Evolutionary conservation across 2,329 filamentous ascomycete species (phyloP).

Genomic region (Aspergillus amoenus): DNA sequence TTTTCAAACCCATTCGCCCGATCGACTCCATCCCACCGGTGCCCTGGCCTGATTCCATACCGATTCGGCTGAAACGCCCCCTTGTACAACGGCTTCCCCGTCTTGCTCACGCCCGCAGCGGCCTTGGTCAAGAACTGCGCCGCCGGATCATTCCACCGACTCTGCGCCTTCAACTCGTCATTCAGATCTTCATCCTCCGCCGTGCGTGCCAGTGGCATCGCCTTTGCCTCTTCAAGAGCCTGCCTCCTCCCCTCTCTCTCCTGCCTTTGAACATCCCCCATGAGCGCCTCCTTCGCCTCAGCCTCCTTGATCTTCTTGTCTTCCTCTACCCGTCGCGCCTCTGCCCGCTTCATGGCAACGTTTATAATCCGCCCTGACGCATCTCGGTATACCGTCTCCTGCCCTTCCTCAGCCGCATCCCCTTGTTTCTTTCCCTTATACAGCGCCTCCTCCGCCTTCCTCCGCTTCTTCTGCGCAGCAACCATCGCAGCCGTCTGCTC

Average conservation of each 20-base stretch:
- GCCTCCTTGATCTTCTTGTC: conserved; percentile 65
- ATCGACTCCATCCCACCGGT: conserved; percentile 97
- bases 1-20: conserved; percentile 89
- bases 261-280: conserved; percentile 80
- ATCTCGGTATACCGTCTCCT: conserved; percentile 92
- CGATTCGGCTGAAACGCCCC: conserved; percentile 84
- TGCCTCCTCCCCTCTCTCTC: conserved; percentile 65
- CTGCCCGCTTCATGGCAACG: conserved; percentile 83
- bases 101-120: conserved; percentile 44
- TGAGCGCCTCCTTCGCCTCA: conserved; percentile 67
- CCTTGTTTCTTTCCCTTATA: conserved; percentile 40
- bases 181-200: conserved; percentile 89
- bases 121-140: conserved; percentile 68
- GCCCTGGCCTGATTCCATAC: conserved; percentile 88
- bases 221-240: conserved; percentile 74
- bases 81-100: conserved; percentile 68
- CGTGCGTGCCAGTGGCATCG: conserved; percentile 74
- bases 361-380: conserved; percentile 94
- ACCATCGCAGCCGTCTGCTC: conserved; percentile 71
- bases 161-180: conserved; percentile 69
- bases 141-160: conserved; percentile 94
- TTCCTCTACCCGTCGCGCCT: conserved; percentile 76
- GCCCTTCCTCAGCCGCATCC: conserved; percentile 45
- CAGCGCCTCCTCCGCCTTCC: conserved; percentile 46
- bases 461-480: conserved; percentile 60